A percentile compares a stretch with the other conserved stretches of the same genome.
phyloP scores from a whole-genome alignment of 1,284 basidiomycete genomes.

The Ustilago sp. region DNA sequence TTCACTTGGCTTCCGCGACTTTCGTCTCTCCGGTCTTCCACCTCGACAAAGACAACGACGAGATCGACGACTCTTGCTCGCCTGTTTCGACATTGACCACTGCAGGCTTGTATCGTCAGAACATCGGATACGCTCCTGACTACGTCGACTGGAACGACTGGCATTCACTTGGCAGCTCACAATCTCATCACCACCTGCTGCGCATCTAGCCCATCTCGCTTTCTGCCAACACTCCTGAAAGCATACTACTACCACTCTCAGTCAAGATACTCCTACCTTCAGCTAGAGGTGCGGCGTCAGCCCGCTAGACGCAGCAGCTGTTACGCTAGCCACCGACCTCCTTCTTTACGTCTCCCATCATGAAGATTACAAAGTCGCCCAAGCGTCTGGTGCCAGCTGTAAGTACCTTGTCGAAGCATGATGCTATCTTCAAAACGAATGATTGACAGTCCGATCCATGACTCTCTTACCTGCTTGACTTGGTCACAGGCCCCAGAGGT shows the following conservation, averaged over 20 bases:
- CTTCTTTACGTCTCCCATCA: slow-evolving; percentile 9
- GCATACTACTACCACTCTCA: background rate
- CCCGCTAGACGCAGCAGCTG: slow-evolving; percentile 16
- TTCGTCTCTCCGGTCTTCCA: background rate
- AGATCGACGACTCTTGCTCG: slow-evolving; percentile 1
- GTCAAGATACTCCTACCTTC: background rate
- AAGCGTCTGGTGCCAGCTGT: slow-evolving; percentile 65
- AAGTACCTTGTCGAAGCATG: slow-evolving; percentile 17
- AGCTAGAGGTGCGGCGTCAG: slow-evolving; percentile 23
- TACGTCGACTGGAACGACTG: background rate
- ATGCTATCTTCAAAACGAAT: background rate
- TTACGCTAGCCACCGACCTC: slow-evolving; percentile 1
- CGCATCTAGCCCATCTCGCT: slow-evolving; percentile 2
- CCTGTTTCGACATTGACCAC: background rate
- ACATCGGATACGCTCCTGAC: background rate
- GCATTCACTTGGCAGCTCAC: background rate
- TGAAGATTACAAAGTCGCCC: slow-evolving; percentile 69
- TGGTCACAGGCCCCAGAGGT: slow-evolving; percentile 54
- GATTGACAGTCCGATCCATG: background rate
- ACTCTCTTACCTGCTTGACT: background rate
- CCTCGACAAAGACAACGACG: slow-evolving; percentile 2
- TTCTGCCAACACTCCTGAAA: background rate
- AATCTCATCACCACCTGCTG: background rate
- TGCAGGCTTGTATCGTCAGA: background rate
- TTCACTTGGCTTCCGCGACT: slow-evolving; percentile 3